phyloP scores from a whole-genome alignment of 352 stramenopile genomes.

The Hyaloperonospora brassicae region DNA sequence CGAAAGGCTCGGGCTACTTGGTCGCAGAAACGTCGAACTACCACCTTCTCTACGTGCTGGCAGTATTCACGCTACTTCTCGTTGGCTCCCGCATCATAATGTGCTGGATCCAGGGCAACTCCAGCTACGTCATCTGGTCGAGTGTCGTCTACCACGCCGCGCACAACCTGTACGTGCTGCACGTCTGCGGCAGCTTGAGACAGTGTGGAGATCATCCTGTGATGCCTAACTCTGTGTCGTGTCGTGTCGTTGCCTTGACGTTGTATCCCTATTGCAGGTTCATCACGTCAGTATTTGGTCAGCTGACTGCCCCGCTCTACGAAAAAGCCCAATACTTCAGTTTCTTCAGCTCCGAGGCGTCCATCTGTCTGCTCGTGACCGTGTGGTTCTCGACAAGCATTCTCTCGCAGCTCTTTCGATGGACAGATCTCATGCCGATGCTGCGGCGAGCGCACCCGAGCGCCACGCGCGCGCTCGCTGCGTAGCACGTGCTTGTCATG shows the following conservation, averaged over 20 bases:
- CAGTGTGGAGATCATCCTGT: neutral
- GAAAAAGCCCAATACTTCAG: constrained; percentile 77
- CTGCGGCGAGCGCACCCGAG: constrained; percentile 38
- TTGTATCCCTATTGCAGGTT: constrained; percentile 36
- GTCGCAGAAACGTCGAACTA: constrained; percentile 73
- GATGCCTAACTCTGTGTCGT: neutral
- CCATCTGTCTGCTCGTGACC: constrained; percentile 73
- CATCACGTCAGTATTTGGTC: constrained; percentile 83
- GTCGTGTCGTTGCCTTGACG: neutral
- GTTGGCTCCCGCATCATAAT: constrained; percentile 84
- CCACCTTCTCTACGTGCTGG: constrained; percentile 70
- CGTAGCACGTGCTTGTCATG: constrained; percentile 9
- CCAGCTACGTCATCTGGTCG: constrained; percentile 84
- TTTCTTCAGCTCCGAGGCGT: constrained; percentile 82
- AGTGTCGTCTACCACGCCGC: constrained; percentile 81
- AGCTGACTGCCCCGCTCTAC: constrained; percentile 75
- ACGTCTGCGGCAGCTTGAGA: neutral
- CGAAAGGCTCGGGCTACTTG: constrained; percentile 62
- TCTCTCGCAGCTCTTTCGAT: constrained; percentile 80
- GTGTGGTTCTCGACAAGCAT: constrained; percentile 88
- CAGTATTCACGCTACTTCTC: constrained; percentile 69
- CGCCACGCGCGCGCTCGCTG: constrained; percentile 32
- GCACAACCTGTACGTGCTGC: constrained; percentile 71
- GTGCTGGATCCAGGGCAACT: constrained; percentile 87
- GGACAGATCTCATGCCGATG: constrained; percentile 72